Conservation (phyloP, 495 filamentous ascomycete genomes). For the Penicillium silybi region DNA sequence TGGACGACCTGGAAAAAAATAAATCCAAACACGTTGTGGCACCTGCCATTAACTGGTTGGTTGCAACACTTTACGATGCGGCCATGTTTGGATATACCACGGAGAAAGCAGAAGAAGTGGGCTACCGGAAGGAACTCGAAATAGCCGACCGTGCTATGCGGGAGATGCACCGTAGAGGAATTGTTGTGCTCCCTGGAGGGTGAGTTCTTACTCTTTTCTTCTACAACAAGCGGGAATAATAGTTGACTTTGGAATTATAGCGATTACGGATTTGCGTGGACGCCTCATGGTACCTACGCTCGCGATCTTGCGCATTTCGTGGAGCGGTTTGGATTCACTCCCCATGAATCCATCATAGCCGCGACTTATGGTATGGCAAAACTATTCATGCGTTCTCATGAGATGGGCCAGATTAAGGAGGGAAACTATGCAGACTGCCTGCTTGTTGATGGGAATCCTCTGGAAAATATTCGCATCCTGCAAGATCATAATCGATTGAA, state of each 20-base stretch:
- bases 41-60: slow-evolving; percentile 45
- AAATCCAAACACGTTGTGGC: slow-evolving; percentile 44
- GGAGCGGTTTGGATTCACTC: slow-evolving; percentile 48
- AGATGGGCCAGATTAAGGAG: slow-evolving; percentile 45
- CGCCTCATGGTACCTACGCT: slow-evolving; percentile 49
- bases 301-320: slow-evolving; percentile 49
- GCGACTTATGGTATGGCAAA: slow-evolving; percentile 46
- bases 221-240: not conserved
- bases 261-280: slow-evolving; percentile 53
- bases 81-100: slow-evolving; percentile 42
- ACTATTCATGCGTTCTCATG: slow-evolving; percentile 47
- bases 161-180: slow-evolving; percentile 48
- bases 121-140: slow-evolving; percentile 43
- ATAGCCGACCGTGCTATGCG: slow-evolving; percentile 34
- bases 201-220: not conserved
- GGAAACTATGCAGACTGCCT: slow-evolving; percentile 48
- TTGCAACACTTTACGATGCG: slow-evolving; percentile 40
- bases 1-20: slow-evolving; percentile 46
- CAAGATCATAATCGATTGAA: slow-evolving; percentile 47
- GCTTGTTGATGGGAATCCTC: slow-evolving; percentile 46
- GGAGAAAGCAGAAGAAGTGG: slow-evolving; percentile 42
- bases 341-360: slow-evolving; percentile 44
- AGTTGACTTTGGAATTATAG: slow-evolving; percentile 9
- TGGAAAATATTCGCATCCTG: slow-evolving; percentile 42
- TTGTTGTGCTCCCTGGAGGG: slow-evolving; percentile 44